Evolutionary conservation across 225 moss, liverwort and hornwort species (phyloP).

Genomic region (Neckera pumila): DNA sequence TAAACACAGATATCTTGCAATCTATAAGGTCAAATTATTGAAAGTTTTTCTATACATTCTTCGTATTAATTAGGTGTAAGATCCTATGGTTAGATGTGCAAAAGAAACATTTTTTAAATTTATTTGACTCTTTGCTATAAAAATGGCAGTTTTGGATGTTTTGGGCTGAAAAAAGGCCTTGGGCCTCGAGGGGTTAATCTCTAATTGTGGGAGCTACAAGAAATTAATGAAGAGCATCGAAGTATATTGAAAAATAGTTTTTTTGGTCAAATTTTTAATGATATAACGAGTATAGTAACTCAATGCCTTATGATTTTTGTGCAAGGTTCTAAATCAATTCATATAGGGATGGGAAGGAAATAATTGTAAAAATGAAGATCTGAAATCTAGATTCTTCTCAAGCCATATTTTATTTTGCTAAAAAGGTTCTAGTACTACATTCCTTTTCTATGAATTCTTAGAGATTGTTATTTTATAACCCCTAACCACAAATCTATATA

Average conservation of each 20-base stretch:
- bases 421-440: neutral
- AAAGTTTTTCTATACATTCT: too few relatives aligned
- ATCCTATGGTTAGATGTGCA: too few relatives aligned
- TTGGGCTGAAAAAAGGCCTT: too few relatives aligned
- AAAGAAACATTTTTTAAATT: too few relatives aligned
- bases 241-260: neutral
- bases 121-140: too few relatives aligned
- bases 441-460: rapidly evolving
- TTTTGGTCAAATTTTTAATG: neutral
- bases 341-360: neutral
- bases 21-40: too few relatives aligned
- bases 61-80: too few relatives aligned
- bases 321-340: neutral
- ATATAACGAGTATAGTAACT: neutral
- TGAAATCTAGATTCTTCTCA: neutral
- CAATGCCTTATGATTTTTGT: neutral
- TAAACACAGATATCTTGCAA: too few relatives aligned
- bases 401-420: neutral
- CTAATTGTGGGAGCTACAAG: neutral
- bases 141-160: too few relatives aligned
- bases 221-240: neutral
- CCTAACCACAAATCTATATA: neutral
- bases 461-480: neutral
- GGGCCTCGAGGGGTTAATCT: too few relatives aligned
- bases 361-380: neutral